These are phyloP conservation scores for Phaeolepiota aurea DNA, from an alignment of 768 basidiomycete genomes.

Conservation along the genomic window DNA sequence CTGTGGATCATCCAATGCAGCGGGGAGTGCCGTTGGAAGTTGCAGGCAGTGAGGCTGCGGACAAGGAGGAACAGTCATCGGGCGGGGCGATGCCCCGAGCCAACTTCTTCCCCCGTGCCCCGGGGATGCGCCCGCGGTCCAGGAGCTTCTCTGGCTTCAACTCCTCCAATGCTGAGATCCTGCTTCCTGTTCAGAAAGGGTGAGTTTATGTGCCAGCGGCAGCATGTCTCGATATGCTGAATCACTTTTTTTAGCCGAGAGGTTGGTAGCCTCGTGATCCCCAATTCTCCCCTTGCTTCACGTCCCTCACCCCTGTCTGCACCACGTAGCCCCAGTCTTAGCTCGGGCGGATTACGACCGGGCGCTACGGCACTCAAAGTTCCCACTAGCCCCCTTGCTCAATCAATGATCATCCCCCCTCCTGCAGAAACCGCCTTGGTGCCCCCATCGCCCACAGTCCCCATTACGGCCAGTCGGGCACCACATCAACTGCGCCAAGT, in stretches of 20 bases:
- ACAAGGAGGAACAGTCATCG: conserved; percentile 3
- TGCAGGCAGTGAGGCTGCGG: conserved; percentile 1
- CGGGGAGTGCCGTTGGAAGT: conserved; percentile 9
- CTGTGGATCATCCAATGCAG: neutral
- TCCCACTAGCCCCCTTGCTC: conserved; percentile 28
- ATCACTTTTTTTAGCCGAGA: neutral
- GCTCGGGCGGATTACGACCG: neutral
- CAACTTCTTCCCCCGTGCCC: conserved; percentile 55
- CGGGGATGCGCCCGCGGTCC: conserved; percentile 53
- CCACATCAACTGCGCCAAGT: conserved; percentile 17
- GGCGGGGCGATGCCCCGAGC: conserved; percentile 38
- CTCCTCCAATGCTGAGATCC: conserved; percentile 21
- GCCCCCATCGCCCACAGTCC: conserved; percentile 13
- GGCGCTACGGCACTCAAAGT: conserved; percentile 14
- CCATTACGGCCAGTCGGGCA: conserved; percentile 5
- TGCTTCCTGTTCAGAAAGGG: conserved; percentile 21
- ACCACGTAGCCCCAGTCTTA: conserved; percentile 22
- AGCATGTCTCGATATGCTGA: too few relatives aligned
- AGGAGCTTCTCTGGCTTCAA: conserved; percentile 74
- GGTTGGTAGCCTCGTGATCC: too few relatives aligned
- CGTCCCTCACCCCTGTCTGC: conserved; percentile 36
- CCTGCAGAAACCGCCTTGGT: conserved; percentile 1
- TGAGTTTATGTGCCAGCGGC: conserved; percentile 11
- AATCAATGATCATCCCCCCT: conserved; percentile 10
- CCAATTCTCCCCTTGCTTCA: conserved; percentile 8